Conservation (phyloP, 495 filamentous ascomycete species). For the Friedmanniomyces simplex region DNA sequence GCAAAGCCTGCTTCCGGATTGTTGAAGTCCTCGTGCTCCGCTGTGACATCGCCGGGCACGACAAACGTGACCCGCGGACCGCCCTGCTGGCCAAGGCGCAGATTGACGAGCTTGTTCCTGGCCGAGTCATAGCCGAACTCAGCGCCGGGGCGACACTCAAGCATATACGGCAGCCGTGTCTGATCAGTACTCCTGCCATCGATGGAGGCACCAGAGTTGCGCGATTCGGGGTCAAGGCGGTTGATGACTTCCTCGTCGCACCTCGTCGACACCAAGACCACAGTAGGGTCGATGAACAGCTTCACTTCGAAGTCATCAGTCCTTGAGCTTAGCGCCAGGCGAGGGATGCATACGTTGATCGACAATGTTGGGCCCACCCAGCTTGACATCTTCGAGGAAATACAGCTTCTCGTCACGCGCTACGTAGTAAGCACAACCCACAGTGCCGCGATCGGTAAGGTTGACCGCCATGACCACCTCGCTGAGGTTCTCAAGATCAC, state of each 20-base stretch:
- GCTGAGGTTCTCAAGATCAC: conserved; percentile 50
- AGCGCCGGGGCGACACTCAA: conserved; percentile 60
- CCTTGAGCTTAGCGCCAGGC: background rate
- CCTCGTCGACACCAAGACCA: conserved; percentile 62
- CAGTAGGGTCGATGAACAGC: conserved; percentile 67
- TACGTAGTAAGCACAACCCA: conserved; percentile 85
- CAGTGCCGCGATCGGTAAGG: conserved; percentile 53
- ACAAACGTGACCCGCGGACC: conserved; percentile 44
- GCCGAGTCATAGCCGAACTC: conserved; percentile 68
- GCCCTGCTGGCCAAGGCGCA: conserved; percentile 41
- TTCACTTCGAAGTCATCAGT: conserved; percentile 42
- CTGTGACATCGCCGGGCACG: conserved; percentile 44
- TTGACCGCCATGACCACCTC: conserved; percentile 84
- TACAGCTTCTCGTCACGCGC: conserved; percentile 63
- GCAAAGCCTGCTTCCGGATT: no score
- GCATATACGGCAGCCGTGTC: conserved; percentile 51
- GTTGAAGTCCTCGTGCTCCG: conserved; percentile 36
- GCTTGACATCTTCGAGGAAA: conserved; percentile 69
- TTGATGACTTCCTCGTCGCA: conserved; percentile 47
- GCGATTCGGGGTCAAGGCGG: conserved; percentile 30
- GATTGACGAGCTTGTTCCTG: conserved; percentile 53
- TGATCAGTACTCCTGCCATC: conserved; percentile 31
- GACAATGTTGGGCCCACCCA: conserved; percentile 58
- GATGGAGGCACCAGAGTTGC: conserved; percentile 19
- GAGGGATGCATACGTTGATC: conserved; percentile 45